Evolutionary conservation across 1,284 basidiomycete species (phyloP).

Genomic region (Afroboletus lepidellus): DNA sequence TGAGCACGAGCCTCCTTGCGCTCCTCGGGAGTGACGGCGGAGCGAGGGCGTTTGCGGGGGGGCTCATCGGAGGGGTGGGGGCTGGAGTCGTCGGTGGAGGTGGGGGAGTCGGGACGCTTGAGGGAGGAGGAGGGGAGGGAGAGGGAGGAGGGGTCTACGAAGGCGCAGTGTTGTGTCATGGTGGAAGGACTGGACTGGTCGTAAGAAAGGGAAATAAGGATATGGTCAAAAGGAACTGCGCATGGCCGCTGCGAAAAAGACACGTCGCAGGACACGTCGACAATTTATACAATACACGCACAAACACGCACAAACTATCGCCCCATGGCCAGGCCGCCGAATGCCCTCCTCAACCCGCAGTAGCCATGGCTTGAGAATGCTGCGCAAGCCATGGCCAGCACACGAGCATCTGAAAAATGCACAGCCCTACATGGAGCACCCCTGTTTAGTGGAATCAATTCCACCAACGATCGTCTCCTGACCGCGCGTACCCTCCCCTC

Average conservation of each 20-base stretch:
- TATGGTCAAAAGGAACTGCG: constrained; percentile 21
- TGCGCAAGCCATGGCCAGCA: too few species aligned
- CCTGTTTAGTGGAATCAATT: constrained; percentile 13
- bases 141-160: constrained; percentile 41
- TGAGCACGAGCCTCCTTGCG: constrained; percentile 81
- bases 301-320: constrained; percentile 22
- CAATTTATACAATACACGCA: constrained; percentile 32
- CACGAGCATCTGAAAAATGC: background rate
- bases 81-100: constrained; percentile 31
- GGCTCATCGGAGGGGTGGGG: constrained; percentile 38
- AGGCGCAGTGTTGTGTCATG: constrained; percentile 26
- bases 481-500: background rate
- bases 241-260: constrained; percentile 20
- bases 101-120: constrained; percentile 31
- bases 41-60: constrained; percentile 67
- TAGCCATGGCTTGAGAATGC: too few species aligned
- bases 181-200: background rate
- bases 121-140: constrained; percentile 37
- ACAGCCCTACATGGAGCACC: constrained; percentile 5
- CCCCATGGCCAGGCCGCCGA: too few species aligned
- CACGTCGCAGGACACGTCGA: constrained; percentile 21
- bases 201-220: constrained; percentile 19
- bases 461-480: constrained; percentile 10
- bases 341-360: too few species aligned
- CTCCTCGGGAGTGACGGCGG: constrained; percentile 62